These are phyloP conservation scores for Phytophthora pistaciae DNA, from an alignment of 352 stramenopile genomes.

Conservation along the genomic window DNA sequence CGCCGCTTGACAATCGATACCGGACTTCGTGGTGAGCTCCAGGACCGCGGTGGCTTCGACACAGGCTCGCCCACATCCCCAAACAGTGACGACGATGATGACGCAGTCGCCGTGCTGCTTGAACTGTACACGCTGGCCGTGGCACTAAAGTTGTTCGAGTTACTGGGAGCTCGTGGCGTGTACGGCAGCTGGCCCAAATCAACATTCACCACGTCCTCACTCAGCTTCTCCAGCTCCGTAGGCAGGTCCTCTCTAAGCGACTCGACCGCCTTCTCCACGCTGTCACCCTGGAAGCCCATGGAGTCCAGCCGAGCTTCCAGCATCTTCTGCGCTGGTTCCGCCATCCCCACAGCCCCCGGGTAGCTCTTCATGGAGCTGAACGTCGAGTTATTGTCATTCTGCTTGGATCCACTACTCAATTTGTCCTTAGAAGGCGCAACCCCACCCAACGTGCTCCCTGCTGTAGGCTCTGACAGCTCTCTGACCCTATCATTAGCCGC, in stretches of 20 bases:
- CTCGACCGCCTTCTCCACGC: constrained; percentile 45
- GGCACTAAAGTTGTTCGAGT: constrained; percentile 13
- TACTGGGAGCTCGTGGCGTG: constrained; percentile 18
- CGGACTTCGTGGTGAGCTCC: constrained; percentile 21
- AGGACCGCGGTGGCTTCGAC: constrained; percentile 29
- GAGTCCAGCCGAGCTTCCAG: constrained; percentile 56
- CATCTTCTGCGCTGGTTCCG: constrained; percentile 51
- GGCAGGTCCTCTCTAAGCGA: constrained; percentile 40
- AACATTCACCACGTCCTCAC: constrained; percentile 40
- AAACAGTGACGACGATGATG: constrained; percentile 41
- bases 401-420: neutral
- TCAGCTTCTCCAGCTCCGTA: constrained; percentile 22
- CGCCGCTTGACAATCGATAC: constrained; percentile 27
- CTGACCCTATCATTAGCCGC: constrained; percentile 13
- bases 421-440: neutral
- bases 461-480: constrained; percentile 2
- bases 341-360: constrained; percentile 32
- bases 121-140: constrained; percentile 38
- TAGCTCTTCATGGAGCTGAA: constrained; percentile 37
- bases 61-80: constrained; percentile 28
- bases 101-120: constrained; percentile 34
- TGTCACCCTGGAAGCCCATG: constrained; percentile 56
- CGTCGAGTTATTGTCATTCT: constrained; percentile 15
- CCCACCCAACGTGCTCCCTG: neutral
- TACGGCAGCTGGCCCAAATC: constrained; percentile 64